A percentile compares a stretch with the other conserved stretches of the same genome.
phyloP scores from a whole-genome alignment of 2,329 filamentous ascomycete species.

The Ceratocystis destructans region DNA sequence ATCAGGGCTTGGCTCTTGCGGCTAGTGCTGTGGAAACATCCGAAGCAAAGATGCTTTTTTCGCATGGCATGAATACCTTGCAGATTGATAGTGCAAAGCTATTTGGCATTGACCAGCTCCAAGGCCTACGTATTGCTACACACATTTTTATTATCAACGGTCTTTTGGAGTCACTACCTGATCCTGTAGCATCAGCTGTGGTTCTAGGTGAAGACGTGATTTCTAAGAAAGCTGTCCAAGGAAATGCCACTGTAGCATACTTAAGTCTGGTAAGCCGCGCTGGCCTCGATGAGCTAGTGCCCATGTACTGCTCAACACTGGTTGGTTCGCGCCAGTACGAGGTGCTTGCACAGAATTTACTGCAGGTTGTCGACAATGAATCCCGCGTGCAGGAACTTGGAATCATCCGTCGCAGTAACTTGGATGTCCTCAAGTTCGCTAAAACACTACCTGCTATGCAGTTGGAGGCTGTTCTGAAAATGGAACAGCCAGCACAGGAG shows the following conservation, averaged over 20 bases:
- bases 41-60: slow-evolving; percentile 21
- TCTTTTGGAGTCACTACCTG: slow-evolving; percentile 45
- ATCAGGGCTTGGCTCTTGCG: slow-evolving; percentile 43
- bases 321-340: slow-evolving; percentile 49
- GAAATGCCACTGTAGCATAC: slow-evolving; percentile 70
- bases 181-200: not conserved
- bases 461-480: slow-evolving; percentile 34
- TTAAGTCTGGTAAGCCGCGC: slow-evolving; percentile 63
- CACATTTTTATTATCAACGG: slow-evolving; percentile 55
- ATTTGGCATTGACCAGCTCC: slow-evolving; percentile 43
- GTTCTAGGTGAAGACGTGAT: not conserved
- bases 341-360: slow-evolving; percentile 62
- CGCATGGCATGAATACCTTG: slow-evolving; percentile 25
- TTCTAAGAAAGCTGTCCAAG: slow-evolving; percentile 36
- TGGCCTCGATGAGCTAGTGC: slow-evolving; percentile 63
- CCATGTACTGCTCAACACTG: slow-evolving; percentile 76
- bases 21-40: slow-evolving; percentile 25
- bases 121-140: slow-evolving; percentile 53
- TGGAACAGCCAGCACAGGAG: slow-evolving; percentile 20
- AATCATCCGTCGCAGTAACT: slow-evolving; percentile 59
- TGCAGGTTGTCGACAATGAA: slow-evolving; percentile 52
- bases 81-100: slow-evolving; percentile 34
- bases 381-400: slow-evolving; percentile 56
- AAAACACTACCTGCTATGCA: slow-evolving; percentile 48
- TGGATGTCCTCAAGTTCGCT: slow-evolving; percentile 63